Percentiles rank a stretch among this genome's conserved stretches.
Conservation (phyloP, 306 rosid genomes). For the Acacia melanoxylon region DNA sequence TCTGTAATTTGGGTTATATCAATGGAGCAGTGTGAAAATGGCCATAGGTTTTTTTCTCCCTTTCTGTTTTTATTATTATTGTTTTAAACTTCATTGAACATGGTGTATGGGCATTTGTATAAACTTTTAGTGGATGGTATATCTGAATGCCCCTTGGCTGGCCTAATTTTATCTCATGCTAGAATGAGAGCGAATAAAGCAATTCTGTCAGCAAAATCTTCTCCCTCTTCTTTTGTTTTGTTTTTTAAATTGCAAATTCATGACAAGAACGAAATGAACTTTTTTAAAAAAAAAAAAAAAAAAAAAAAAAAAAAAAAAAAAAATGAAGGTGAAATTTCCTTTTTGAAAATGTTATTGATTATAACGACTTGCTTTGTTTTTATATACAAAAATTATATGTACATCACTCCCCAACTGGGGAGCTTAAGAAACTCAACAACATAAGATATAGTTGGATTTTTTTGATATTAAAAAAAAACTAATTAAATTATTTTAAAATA, state of each 20-base stretch:
- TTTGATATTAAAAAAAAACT: too few species aligned
- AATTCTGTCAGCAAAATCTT: background rate
- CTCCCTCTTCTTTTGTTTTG: background rate
- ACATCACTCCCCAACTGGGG: too few species aligned
- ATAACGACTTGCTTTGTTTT: too few species aligned
- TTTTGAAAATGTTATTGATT: too few species aligned
- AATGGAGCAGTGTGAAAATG: conserved; percentile 39
- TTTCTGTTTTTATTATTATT: too few species aligned
- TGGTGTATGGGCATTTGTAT: conserved; percentile 30
- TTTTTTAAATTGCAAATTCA: background rate
- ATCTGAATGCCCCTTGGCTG: conserved; percentile 18
- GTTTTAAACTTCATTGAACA: background rate
- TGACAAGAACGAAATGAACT: background rate
- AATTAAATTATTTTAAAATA: too few species aligned
- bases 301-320: too few species aligned
- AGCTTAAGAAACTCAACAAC: too few species aligned
- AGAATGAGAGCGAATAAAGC: background rate
- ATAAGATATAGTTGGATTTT: too few species aligned
- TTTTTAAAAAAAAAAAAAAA: too few species aligned
- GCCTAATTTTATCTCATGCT: conserved; percentile 19
- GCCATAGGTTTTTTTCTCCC: conserved; percentile 20
- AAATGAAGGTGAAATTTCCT: too few species aligned
- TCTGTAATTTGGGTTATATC: conserved; percentile 43
- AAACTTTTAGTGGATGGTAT: conserved; percentile 6
- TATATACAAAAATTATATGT: too few species aligned